Conservation (phyloP, 2,329 filamentous ascomycete species). For the Fusarium sp. region DNA sequence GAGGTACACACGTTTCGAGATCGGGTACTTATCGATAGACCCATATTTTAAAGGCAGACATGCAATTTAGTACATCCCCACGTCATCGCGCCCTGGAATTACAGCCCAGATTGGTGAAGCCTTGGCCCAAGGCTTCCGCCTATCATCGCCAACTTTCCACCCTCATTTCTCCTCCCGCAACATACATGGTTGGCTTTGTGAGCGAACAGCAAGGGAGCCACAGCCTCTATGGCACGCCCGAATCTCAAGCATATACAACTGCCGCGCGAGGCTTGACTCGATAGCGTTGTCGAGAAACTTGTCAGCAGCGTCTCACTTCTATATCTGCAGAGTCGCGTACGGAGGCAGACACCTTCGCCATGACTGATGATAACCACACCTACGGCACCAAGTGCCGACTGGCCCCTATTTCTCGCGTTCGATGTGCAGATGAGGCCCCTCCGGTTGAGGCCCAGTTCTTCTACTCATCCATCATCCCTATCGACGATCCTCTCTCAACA, state of each 20-base stretch:
- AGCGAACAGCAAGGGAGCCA: conserved; percentile 12
- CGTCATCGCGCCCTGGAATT: conserved; percentile 39
- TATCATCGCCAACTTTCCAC: too few species aligned
- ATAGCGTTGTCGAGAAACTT: conserved; percentile 23
- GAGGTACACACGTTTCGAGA: neutral
- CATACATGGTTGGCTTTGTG: conserved; percentile 11
- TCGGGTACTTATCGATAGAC: conserved; percentile 9
- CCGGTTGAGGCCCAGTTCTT: conserved; percentile 82
- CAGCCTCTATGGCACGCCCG: conserved; percentile 40
- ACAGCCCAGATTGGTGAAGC: conserved; percentile 29
- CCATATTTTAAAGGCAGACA: conserved; percentile 39
- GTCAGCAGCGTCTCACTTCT: neutral
- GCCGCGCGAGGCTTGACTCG: conserved; percentile 31
- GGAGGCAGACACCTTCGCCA: conserved; percentile 21
- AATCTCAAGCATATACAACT: conserved; percentile 28
- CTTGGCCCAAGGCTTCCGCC: conserved; percentile 15
- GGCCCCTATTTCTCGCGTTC: conserved; percentile 59
- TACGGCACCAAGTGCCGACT: conserved; percentile 72
- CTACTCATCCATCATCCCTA: conserved; percentile 83
- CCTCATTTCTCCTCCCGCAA: neutral
- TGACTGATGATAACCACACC: conserved; percentile 61
- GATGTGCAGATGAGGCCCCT: conserved; percentile 65
- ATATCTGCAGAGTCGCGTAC: conserved; percentile 17
- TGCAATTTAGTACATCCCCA: conserved; percentile 24
- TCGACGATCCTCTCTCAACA: conserved; percentile 88